Percentiles rank a stretch among this genome's conserved stretches.
Evolutionary conservation across 2,329 filamentous ascomycete genomes (phyloP).

Genomic region (Fusarium drepaniforme): DNA sequence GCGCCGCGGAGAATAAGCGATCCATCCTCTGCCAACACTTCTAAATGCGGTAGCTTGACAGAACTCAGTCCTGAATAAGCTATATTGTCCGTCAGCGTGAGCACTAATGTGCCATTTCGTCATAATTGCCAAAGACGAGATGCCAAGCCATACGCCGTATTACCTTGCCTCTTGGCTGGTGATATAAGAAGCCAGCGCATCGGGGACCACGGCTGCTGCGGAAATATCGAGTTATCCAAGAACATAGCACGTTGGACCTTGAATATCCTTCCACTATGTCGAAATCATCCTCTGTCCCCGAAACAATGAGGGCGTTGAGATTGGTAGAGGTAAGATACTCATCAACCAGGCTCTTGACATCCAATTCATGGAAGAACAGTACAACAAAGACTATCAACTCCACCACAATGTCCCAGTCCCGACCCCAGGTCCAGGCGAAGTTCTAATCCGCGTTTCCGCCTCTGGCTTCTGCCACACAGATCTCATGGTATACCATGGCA

Average conservation of each 20-base stretch:
- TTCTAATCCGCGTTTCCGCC: conserved; percentile 23
- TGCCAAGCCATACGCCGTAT: not conserved
- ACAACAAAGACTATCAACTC: conserved; percentile 23
- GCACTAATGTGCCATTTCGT: conserved; percentile 13
- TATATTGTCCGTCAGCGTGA: conserved; percentile 1
- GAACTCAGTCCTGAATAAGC: not conserved
- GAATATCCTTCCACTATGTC: not conserved
- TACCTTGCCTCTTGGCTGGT: not conserved
- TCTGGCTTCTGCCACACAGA: conserved; percentile 37
- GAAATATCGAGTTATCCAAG: too few species aligned
- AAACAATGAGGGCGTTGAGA: conserved; percentile 32
- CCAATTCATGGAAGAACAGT: conserved; percentile 14
- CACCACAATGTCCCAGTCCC: conserved; percentile 21
- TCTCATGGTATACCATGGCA: conserved; percentile 34
- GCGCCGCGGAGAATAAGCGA: not conserved
- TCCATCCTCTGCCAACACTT: not conserved
- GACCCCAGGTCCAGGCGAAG: conserved; percentile 11
- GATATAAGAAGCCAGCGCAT: not conserved
- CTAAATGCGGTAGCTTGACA: not conserved
- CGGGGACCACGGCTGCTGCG: not conserved
- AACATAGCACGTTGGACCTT: too few species aligned
- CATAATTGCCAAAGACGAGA: not conserved
- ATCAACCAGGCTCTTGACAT: not conserved
- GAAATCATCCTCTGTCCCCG: not conserved
- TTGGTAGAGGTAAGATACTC: conserved; percentile 27